Evolutionary conservation across 768 basidiomycete species (phyloP).

Genomic region (Naganishia kalamii): DNA sequence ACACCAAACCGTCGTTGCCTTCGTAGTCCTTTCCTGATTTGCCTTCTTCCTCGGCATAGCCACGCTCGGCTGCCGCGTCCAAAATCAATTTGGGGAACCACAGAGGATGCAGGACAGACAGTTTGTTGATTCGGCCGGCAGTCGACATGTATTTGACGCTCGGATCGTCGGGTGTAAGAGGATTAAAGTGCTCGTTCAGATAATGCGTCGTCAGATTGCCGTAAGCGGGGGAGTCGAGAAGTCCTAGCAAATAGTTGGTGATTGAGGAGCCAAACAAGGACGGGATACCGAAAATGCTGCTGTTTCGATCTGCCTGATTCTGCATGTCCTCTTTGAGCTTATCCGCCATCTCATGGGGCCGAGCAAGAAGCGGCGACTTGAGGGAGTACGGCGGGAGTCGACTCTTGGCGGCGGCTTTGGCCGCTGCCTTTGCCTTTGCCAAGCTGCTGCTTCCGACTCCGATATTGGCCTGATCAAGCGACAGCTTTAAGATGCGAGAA

Average conservation of each 20-base stretch:
- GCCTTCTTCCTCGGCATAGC: conserved; percentile 46
- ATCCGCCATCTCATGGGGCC: conserved; percentile 28
- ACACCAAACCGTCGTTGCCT: conserved; percentile 89
- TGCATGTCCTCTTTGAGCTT: conserved; percentile 24
- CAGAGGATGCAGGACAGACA: conserved; percentile 64
- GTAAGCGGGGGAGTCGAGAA: conserved; percentile 95
- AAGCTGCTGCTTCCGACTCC: conserved; percentile 62
- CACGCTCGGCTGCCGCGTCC: conserved; percentile 72
- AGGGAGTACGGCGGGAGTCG: conserved; percentile 48
- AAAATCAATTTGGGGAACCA: conserved; percentile 94
- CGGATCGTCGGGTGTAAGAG: conserved; percentile 56
- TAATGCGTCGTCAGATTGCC: conserved; percentile 82
- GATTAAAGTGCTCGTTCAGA: conserved; percentile 51
- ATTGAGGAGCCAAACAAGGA: conserved; percentile 58
- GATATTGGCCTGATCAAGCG: conserved; percentile 63
- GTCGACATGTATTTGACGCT: conserved; percentile 92
- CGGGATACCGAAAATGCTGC: conserved; percentile 19
- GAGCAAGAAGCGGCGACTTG: conserved; percentile 49
- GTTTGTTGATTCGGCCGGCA: conserved; percentile 61
- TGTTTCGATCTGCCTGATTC: conserved; percentile 8
- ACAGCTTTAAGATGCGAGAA: neutral
- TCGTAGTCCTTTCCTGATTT: conserved; percentile 41
- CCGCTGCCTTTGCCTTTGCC: conserved; percentile 38
- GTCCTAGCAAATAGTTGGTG: conserved; percentile 74
- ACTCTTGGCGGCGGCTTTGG: conserved; percentile 27